Percentiles rank a stretch among this genome's conserved stretches.
These are phyloP conservation scores for Candida tibetensis DNA, from an alignment of 805 yeast species.

Conservation along the genomic window DNA sequence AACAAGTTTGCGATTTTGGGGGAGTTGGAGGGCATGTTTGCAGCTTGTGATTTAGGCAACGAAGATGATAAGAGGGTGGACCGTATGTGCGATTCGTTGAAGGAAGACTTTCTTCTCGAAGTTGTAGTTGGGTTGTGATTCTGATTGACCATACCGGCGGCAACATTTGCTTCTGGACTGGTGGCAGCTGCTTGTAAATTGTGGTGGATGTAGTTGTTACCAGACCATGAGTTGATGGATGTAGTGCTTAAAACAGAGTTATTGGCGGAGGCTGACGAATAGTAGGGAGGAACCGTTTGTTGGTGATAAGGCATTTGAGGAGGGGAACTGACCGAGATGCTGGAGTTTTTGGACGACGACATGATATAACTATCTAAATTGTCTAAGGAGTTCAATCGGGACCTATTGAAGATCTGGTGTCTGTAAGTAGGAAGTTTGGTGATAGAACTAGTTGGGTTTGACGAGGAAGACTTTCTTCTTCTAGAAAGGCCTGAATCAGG, in stretches of 20 bases:
- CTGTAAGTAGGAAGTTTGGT: conserved; percentile 20
- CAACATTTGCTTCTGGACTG: conserved; percentile 9
- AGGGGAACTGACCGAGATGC: conserved; percentile 33
- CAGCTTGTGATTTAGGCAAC: conserved; percentile 11
- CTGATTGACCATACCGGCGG: conserved; percentile 6
- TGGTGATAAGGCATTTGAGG: conserved; percentile 15
- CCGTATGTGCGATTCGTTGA: conserved; percentile 43
- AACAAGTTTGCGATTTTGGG: conserved; percentile 13
- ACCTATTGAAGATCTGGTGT: conserved; percentile 34
- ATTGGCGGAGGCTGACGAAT: conserved; percentile 9
- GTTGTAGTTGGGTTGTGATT: too few relatives aligned
- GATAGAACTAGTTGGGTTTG: conserved; percentile 16
- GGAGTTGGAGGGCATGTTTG: conserved; percentile 6
- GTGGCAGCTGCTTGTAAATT: conserved; percentile 4
- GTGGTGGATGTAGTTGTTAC: conserved; percentile 15
- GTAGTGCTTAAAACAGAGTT: conserved; percentile 18
- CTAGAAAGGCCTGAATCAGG: conserved; percentile 19
- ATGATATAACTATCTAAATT: conserved; percentile 41
- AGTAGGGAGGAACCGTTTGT: conserved; percentile 3
- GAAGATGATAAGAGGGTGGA: conserved; percentile 35
- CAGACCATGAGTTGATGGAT: conserved; percentile 24
- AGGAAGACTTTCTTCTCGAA: conserved; percentile 36
- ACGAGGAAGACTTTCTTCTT: conserved; percentile 30
- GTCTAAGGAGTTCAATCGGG: conserved; percentile 42
- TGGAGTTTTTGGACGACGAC: conserved; percentile 38